These are phyloP conservation scores for carrot (Daucus carota) DNA, from an alignment of 129 eudicot genomes.

Conservation along the genomic window DNA sequence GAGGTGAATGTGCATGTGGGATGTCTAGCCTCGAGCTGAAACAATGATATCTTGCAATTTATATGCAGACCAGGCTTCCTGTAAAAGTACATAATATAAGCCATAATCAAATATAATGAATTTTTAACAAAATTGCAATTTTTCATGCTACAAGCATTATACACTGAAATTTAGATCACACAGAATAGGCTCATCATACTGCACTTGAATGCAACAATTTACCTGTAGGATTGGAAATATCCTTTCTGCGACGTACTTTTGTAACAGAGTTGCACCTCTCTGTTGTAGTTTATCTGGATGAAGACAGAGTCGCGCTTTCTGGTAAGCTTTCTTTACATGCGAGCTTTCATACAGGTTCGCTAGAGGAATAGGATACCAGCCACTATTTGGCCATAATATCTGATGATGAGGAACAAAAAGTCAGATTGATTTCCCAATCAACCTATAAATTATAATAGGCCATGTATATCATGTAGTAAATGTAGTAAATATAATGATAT, in stretches of 20 bases:
- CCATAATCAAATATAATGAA: background rate
- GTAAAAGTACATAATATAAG: conserved; percentile 8
- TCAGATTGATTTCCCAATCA: background rate
- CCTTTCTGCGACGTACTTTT: conserved; percentile 63
- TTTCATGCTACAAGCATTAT: background rate
- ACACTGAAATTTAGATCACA: background rate
- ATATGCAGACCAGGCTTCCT: conserved; percentile 85
- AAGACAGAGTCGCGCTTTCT: conserved; percentile 65
- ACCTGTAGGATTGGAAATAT: conserved; percentile 78
- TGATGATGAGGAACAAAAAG: background rate
- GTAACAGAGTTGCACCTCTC: conserved; percentile 53
- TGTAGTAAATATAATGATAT: no score
- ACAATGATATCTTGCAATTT: conserved; percentile 39
- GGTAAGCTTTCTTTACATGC: conserved; percentile 72
- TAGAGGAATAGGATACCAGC: conserved; percentile 50
- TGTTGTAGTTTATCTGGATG: conserved; percentile 84
- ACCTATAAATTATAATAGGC: background rate
- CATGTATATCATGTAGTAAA: background rate
- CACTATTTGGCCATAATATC: conserved; percentile 80
- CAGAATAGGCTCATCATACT: background rate
- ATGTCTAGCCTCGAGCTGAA: conserved; percentile 10
- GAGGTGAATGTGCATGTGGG: background rate
- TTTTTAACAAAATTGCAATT: background rate
- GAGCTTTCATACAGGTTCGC: conserved; percentile 46
- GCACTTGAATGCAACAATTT: background rate